Conservation (phyloP, 768 basidiomycete genomes). For the Pleurotus tuoliensis region DNA sequence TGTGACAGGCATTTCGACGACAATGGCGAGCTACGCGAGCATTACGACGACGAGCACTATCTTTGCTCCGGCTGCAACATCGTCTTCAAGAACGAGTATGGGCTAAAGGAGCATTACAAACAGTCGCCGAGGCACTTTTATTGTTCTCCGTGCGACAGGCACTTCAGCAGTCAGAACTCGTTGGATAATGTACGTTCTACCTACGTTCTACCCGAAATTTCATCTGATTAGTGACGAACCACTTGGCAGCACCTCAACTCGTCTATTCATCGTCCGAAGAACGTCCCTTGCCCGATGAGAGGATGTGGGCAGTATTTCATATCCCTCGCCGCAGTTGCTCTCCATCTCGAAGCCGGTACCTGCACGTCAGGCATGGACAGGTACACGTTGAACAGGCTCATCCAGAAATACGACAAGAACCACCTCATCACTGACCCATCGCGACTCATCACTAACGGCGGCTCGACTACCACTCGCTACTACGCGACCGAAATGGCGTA, state of each 20-base stretch:
- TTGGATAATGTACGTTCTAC: background rate
- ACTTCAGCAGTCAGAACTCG: background rate
- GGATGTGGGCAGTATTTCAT: conserved; percentile 48
- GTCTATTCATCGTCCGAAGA: conserved; percentile 39
- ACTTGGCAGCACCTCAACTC: conserved; percentile 47
- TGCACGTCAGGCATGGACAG: conserved; percentile 48
- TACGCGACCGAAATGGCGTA: conserved; percentile 32
- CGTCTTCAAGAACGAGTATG: background rate
- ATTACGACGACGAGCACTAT: background rate
- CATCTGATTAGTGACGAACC: no score
- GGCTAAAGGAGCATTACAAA: background rate
- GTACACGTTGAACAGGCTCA: conserved; percentile 35
- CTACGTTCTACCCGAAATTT: no score
- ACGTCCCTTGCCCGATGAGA: conserved; percentile 29
- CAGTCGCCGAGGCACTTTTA: background rate
- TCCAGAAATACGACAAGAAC: conserved; percentile 38
- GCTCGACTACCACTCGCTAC: conserved; percentile 16
- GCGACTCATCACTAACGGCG: conserved; percentile 40
- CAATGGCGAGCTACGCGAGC: background rate
- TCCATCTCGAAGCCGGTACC: conserved; percentile 59
- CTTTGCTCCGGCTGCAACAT: background rate
- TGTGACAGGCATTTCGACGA: background rate
- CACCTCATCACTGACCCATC: conserved; percentile 54
- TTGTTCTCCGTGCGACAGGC: background rate
- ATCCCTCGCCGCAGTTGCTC: conserved; percentile 48